A percentile compares a stretch with the other conserved stretches of the same genome.
phyloP scores from a whole-genome alignment of 208 protist genomes.

The Acanthamoeba rhysodes region DNA sequence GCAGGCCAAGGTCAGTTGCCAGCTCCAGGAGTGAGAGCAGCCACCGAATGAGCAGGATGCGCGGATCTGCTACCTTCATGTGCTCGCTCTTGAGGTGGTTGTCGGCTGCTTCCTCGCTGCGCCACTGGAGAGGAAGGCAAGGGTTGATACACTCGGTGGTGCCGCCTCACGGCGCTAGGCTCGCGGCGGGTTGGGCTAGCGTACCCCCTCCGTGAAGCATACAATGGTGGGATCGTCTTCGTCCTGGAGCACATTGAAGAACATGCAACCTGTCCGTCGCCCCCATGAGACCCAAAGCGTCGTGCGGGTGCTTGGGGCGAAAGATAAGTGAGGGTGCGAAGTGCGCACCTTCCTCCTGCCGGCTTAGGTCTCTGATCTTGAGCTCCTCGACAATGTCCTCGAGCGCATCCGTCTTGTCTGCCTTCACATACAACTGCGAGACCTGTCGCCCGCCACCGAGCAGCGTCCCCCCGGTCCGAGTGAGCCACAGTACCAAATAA shows the following conservation, averaged over 20 bases:
- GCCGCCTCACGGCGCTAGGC: not conserved
- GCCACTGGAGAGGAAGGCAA: not conserved
- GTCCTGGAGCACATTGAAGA: conserved; percentile 55
- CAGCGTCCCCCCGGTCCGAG: not conserved
- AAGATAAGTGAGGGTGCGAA: not conserved
- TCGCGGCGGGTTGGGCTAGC: not conserved
- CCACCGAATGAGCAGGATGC: not conserved
- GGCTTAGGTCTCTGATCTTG: conserved; percentile 1
- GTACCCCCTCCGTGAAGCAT: conserved; percentile 55
- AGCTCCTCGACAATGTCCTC: conserved; percentile 16
- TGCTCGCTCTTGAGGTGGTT: conserved; percentile 31
- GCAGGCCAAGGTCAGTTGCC: not conserved
- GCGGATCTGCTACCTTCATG: not conserved
- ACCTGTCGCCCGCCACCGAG: not conserved
- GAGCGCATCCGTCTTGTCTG: conserved; percentile 16
- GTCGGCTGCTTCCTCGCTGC: conserved; percentile 19
- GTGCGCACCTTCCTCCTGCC: conserved; percentile 14
- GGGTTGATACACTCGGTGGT: not conserved
- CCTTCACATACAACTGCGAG: conserved; percentile 48
- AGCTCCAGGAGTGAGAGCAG: too few relatives aligned
- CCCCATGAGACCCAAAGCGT: not conserved
- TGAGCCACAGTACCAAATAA: not conserved
- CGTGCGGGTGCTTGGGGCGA: not conserved
- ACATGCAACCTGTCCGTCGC: conserved; percentile 1
- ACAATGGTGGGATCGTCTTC: conserved; percentile 54